These are phyloP conservation scores for Termitomyces titanicus DNA, from an alignment of 768 basidiomycete genomes.

Conservation along the genomic window DNA sequence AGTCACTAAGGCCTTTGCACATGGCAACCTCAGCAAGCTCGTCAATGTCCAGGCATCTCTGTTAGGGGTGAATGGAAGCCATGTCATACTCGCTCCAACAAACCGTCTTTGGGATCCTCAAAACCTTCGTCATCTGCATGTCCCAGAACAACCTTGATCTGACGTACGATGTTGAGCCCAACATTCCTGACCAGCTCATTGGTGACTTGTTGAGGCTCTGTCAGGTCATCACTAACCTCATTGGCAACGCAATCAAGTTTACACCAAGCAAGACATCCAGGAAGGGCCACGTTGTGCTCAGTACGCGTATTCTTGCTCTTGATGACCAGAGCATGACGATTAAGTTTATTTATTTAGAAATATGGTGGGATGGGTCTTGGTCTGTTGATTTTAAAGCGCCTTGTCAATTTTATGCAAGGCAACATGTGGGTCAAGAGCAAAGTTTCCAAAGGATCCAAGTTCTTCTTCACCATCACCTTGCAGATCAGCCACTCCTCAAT, in stretches of 20 bases:
- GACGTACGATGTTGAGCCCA: too few relatives aligned
- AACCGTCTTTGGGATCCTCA: conserved; percentile 95
- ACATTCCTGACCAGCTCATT: too few relatives aligned
- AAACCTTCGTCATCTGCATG: too few relatives aligned
- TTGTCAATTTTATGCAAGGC: conserved; percentile 96
- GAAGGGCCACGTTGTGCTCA: conserved; percentile 89
- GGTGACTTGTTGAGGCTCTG: conserved; percentile 93
- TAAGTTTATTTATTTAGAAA: conserved; percentile 96
- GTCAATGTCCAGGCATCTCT: conserved; percentile 86
- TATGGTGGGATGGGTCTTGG: conserved; percentile 97
- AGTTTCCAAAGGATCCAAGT: conserved; percentile 87
- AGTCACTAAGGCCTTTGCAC: conserved; percentile 94
- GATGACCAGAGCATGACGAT: conserved; percentile 85
- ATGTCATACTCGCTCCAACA: conserved; percentile 97
- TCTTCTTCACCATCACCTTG: conserved; percentile 95
- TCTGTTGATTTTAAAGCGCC: conserved; percentile 94
- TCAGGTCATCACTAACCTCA: conserved; percentile 93
- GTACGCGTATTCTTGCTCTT: conserved; percentile 71
- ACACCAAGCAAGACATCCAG: conserved; percentile 75
- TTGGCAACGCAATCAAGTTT: conserved; percentile 97
- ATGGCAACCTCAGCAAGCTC: conserved; percentile 87
- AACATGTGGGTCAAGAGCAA: conserved; percentile 99
- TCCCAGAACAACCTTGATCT: too few relatives aligned
- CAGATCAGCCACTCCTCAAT: too few relatives aligned
- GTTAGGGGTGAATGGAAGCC: conserved; percentile 98